phyloP scores from a whole-genome alignment of 208 protist species.

The Trypanosoma rangeli region DNA sequence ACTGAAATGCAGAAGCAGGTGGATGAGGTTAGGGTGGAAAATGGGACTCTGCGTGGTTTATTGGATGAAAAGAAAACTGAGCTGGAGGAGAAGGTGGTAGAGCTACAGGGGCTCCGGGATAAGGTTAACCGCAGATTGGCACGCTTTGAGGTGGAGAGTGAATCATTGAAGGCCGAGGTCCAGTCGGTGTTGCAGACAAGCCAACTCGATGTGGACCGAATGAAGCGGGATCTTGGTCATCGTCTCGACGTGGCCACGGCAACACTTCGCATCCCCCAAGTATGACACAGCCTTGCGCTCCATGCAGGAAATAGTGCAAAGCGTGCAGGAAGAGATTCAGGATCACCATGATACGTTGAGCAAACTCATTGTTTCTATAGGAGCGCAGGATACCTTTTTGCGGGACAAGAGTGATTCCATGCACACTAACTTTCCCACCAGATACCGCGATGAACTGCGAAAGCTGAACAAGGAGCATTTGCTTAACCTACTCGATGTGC shows the following conservation, averaged over 20 bases:
- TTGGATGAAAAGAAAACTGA: constrained; percentile 57
- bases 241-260: constrained; percentile 70
- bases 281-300: constrained; percentile 75
- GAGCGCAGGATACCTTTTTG: constrained; percentile 70
- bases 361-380: constrained; percentile 78
- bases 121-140: constrained; percentile 55
- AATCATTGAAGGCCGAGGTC: constrained; percentile 58
- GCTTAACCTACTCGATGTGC: constrained; percentile 79
- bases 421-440: constrained; percentile 70
- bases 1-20: constrained; percentile 51
- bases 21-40: constrained; percentile 42
- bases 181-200: constrained; percentile 45
- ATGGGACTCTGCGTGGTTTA: constrained; percentile 45
- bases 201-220: constrained; percentile 61
- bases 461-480: constrained; percentile 72
- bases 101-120: constrained; percentile 60
- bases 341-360: constrained; percentile 67
- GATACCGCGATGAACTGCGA: constrained; percentile 68
- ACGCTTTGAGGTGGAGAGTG: constrained; percentile 64
- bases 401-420: constrained; percentile 72
- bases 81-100: constrained; percentile 53
- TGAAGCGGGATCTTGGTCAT: constrained; percentile 71
- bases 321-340: constrained; percentile 70
- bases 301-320: constrained; percentile 56
- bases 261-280: constrained; percentile 63